Conservation (phyloP, 2,329 filamentous ascomycete species). For the Cercospora berteroae region DNA sequence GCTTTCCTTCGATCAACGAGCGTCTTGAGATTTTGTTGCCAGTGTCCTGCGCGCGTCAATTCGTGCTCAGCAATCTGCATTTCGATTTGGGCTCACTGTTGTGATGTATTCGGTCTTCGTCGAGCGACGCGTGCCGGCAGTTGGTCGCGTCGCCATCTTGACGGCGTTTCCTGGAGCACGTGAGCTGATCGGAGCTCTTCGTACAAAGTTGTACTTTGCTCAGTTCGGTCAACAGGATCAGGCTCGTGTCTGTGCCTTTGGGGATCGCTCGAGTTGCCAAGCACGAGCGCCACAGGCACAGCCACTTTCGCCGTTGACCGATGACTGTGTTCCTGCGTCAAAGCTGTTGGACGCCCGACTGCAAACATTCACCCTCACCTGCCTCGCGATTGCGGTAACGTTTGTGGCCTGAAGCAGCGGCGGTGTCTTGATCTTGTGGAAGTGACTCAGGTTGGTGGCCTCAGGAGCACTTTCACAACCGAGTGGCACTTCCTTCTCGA, state of each 20-base stretch:
- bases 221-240: neutral
- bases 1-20: constrained; percentile 86
- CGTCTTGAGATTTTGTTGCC: constrained; percentile 97
- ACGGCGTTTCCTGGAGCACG: neutral
- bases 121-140: constrained; percentile 52
- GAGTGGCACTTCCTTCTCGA: neutral
- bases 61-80: neutral
- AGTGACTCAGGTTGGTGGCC: constrained; percentile 2
- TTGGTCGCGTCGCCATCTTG: constrained; percentile 41
- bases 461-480: neutral
- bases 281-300: neutral
- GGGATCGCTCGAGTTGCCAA: neutral
- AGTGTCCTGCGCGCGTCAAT: constrained; percentile 65
- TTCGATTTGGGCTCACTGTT: constrained; percentile 59
- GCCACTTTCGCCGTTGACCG: neutral
- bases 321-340: constrained; percentile 6
- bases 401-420: neutral
- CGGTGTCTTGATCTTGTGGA: constrained; percentile 2
- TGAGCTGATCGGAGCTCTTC: neutral
- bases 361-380: neutral
- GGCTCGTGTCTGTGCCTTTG: neutral
- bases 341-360: neutral
- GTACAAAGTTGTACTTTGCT: neutral
- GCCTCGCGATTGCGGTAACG: neutral
- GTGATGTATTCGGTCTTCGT: constrained; percentile 94